These are phyloP conservation scores for Peniophora sp. DNA, from an alignment of 1,284 basidiomycete species.

Conservation along the genomic window DNA sequence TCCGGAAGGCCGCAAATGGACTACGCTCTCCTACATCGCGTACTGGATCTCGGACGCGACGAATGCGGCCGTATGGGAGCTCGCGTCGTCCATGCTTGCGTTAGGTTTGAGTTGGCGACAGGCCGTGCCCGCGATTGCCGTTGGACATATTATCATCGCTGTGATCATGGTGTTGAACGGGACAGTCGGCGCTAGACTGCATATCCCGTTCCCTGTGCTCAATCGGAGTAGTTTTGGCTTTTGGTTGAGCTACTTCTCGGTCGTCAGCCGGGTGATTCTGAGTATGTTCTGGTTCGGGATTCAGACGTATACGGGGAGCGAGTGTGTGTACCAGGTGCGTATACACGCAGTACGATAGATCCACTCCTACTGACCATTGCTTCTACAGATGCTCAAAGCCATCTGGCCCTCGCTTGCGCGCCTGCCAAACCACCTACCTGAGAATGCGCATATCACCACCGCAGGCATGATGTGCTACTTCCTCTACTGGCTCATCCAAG, in stretches of 20 bases:
- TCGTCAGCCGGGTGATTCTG: conserved; percentile 66
- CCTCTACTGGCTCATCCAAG: conserved; percentile 60
- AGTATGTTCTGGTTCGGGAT: conserved; percentile 71
- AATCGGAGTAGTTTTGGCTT: conserved; percentile 76
- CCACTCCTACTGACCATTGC: background rate
- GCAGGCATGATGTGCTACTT: conserved; percentile 68
- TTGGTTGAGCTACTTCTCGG: conserved; percentile 72
- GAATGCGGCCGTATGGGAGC: conserved; percentile 39
- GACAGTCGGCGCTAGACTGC: conserved; percentile 63
- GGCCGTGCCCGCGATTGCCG: conserved; percentile 54
- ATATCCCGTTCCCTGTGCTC: conserved; percentile 64
- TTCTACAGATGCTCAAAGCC: conserved; percentile 57
- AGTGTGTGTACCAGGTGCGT: conserved; percentile 52
- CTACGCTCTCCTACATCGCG: conserved; percentile 47
- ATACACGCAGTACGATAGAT: background rate
- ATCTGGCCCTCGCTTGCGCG: conserved; percentile 68
- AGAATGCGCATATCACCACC: conserved; percentile 56
- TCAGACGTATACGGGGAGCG: conserved; percentile 55
- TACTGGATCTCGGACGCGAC: conserved; percentile 65
- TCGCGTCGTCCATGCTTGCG: conserved; percentile 55
- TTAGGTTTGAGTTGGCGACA: conserved; percentile 62
- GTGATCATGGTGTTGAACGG: conserved; percentile 59
- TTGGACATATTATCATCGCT: conserved; percentile 53
- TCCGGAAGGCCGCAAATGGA: conserved; percentile 50
- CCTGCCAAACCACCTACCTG: conserved; percentile 57